phyloP scores from a whole-genome alignment of 768 basidiomycete species.

The Hydnomerulius pinastri region DNA sequence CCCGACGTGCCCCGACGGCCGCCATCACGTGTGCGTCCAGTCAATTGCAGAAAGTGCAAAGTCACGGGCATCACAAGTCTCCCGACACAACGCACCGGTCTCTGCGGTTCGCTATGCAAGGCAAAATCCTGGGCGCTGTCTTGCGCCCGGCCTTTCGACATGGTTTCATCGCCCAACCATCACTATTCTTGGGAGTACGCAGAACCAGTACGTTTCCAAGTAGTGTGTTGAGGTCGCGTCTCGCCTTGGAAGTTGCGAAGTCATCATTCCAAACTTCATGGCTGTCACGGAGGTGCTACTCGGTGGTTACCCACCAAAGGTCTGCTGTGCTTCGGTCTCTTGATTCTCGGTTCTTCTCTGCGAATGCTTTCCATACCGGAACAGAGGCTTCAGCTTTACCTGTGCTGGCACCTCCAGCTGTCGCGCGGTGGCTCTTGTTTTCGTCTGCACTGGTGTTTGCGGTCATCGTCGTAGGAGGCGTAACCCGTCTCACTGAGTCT shows the following conservation, averaged over 20 bases:
- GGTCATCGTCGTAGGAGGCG: conserved; percentile 93
- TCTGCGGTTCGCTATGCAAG: conserved; percentile 16
- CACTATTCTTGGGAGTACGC: conserved; percentile 5
- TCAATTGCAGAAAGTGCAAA: not conserved
- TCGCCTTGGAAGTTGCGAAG: not conserved
- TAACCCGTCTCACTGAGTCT: conserved; percentile 96
- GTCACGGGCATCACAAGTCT: no score
- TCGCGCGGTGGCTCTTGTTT: conserved; percentile 82
- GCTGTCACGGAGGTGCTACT: conserved; percentile 5
- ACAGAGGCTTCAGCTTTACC: conserved; percentile 41
- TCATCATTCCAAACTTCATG: conserved; percentile 6
- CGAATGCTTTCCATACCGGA: conserved; percentile 23
- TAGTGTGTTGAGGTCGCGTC: conserved; percentile 10
- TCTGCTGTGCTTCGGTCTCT: conserved; percentile 18
- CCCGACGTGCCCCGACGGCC: not conserved
- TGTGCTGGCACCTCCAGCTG: conserved; percentile 63
- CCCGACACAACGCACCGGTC: not conserved
- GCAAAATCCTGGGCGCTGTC: conserved; percentile 17
- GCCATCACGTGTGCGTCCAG: not conserved
- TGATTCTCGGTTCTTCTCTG: conserved; percentile 42
- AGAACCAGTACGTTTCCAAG: conserved; percentile 1
- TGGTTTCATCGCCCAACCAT: conserved; percentile 1
- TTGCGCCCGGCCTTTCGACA: conserved; percentile 16
- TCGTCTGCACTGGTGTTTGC: conserved; percentile 87
- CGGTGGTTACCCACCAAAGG: conserved; percentile 1